Evolutionary conservation across 2,329 filamentous ascomycete genomes (phyloP), one percentile per base, ranked within the genome.

Genomic region (Coleophoma crateriformis): DNA sequence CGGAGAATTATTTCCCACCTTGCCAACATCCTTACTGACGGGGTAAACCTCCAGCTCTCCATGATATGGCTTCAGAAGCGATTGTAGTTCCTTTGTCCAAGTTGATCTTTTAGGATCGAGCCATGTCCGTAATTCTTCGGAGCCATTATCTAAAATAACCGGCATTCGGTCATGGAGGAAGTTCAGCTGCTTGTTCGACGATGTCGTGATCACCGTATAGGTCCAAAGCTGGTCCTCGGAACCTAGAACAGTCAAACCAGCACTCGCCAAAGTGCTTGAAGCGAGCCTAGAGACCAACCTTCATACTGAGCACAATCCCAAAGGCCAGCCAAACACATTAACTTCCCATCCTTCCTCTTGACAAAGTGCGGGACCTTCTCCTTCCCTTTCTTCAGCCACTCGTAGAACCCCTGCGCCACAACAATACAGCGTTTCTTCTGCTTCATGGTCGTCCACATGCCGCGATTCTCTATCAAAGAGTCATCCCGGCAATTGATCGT

Each of bases 121-220:
- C 90, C 90, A 96, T 4, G 67, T 82, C 48, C 72, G 77, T 62
- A 96, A 74, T 11, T 75, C 78, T 1, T 87, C 77, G 1, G 85
- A 89, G 4, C 82, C 83, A 4, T 87, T 82, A 6, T 96, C 84
- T 1, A 99, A 67, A 32, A 97, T 88, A 6, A 96, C 92, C 0
- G 94, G 94, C 94, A 99, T 99, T 14, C 94, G 84, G 62, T 95
- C 87, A 64, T 99, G 94, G 15, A 99, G 74, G 58, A 96, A 97
- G 27, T 76, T 83, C 45, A 97, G 75, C 64, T 92, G 87, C 54
- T 84, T 75, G 61, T 92, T 96, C 7, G 90, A 88, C 52, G 85
- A 79, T 1, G 92, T 97, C 1, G 94, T 99, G 66, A 97, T 92
- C 64, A 99, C 82, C 2, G 91, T 92, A 67, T 96, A 99, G 0